phyloP scores from a whole-genome alignment of 768 basidiomycete species.

The Leccinum rimulosum region DNA sequence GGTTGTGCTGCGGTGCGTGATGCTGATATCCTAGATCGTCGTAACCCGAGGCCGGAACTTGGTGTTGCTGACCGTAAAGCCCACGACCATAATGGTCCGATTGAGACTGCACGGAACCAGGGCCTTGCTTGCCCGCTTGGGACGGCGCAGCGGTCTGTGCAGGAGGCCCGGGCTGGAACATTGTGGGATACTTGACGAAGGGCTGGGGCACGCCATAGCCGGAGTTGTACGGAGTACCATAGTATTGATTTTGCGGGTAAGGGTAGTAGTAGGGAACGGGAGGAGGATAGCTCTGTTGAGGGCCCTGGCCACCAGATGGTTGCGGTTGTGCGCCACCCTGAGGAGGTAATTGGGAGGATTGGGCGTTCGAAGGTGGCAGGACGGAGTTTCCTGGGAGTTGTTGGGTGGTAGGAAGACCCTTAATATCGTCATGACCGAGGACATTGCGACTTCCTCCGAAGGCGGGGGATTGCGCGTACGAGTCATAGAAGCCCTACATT shows the following conservation, averaged over 20 bases:
- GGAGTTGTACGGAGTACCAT: conserved; percentile 66
- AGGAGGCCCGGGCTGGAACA: conserved; percentile 72
- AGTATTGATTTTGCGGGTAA: conserved; percentile 78
- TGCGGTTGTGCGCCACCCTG: conserved; percentile 53
- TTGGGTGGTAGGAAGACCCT: conserved; percentile 61
- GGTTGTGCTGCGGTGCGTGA: conserved; percentile 55
- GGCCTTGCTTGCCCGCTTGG: conserved; percentile 65
- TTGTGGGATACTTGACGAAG: conserved; percentile 74
- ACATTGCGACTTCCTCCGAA: conserved; percentile 61
- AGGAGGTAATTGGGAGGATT: conserved; percentile 51
- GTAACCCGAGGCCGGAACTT: conserved; percentile 45
- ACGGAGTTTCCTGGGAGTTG: conserved; percentile 49
- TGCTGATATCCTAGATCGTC: conserved; percentile 56
- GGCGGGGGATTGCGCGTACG: conserved; percentile 60
- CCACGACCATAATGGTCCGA: conserved; percentile 63
- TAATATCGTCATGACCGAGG: conserved; percentile 74
- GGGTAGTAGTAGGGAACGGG: conserved; percentile 60
- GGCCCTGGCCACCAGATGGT: conserved; percentile 57
- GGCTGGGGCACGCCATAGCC: conserved; percentile 58
- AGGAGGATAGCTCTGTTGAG: conserved; percentile 64
- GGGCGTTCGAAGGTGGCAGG: conserved; percentile 52
- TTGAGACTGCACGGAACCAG: conserved; percentile 48
- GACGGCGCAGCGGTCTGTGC: conserved; percentile 64
- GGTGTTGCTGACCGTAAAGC: conserved; percentile 60
- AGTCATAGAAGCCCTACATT: conserved; percentile 71